Evolutionary conservation across 2,329 filamentous ascomycete genomes (phyloP).

Genomic region (Ophiosphaerella korrae): DNA sequence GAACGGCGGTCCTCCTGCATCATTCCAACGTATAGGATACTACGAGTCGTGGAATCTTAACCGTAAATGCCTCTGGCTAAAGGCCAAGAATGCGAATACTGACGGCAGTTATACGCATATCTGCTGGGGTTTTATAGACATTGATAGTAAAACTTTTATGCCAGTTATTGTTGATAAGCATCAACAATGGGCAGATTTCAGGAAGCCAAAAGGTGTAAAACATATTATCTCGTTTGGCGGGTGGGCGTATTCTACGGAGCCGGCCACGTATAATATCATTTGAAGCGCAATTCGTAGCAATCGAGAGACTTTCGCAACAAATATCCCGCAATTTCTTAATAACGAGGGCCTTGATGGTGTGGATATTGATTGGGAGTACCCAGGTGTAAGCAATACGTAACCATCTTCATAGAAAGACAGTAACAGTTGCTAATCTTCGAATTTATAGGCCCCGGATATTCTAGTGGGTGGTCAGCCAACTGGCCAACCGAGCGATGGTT

Average conservation of each 20-base stretch:
- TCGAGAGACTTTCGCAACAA: conserved; percentile 34
- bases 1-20: background rate
- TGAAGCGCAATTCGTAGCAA: conserved; percentile 46
- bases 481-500: conserved; percentile 34
- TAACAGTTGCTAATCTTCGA: background rate
- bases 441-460: conserved; percentile 29
- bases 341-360: conserved; percentile 37
- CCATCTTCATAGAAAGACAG: background rate
- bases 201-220: conserved; percentile 34
- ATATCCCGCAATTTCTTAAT: conserved; percentile 27
- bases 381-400: conserved; percentile 5
- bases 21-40: conserved; percentile 7
- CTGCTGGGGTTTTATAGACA: conserved; percentile 1
- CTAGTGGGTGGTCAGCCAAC: too few relatives aligned
- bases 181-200: conserved; percentile 44
- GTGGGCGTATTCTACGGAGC: conserved; percentile 51
- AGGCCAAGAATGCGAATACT: background rate
- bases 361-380: conserved; percentile 57
- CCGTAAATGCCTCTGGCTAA: conserved; percentile 10
- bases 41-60: conserved; percentile 10
- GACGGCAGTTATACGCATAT: conserved; percentile 5
- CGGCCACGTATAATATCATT: conserved; percentile 47
- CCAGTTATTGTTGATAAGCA: background rate
- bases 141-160: conserved; percentile 9
- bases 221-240: conserved; percentile 53